Conservation (phyloP, 805 yeast species). For the Myxozyma geophila region DNA sequence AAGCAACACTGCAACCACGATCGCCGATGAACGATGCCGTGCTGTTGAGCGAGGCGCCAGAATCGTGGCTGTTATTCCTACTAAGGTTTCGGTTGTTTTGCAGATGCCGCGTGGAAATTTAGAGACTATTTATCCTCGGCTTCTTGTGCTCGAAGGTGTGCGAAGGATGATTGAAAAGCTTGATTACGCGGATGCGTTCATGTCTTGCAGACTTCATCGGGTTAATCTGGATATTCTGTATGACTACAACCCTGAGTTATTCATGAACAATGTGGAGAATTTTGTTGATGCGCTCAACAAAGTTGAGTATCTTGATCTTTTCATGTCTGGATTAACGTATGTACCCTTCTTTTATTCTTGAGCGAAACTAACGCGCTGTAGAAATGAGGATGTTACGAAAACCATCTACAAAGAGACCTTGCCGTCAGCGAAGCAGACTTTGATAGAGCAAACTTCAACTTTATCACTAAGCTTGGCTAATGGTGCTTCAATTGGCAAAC, state of each 20-base stretch:
- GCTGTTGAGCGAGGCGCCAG: conserved; percentile 89
- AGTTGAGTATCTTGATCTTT: conserved; percentile 80
- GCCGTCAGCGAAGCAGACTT: conserved; percentile 33
- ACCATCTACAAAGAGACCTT: conserved; percentile 82
- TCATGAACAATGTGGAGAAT: conserved; percentile 62
- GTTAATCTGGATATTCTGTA: conserved; percentile 86
- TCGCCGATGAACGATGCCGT: conserved; percentile 79
- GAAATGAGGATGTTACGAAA: conserved; percentile 80
- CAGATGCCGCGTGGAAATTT: conserved; percentile 97
- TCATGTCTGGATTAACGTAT: conserved; percentile 69
- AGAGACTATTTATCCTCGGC: conserved; percentile 91
- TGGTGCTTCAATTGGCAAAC: background rate
- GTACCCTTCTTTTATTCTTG: background rate
- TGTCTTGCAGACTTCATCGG: conserved; percentile 86
- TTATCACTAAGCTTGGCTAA: background rate
- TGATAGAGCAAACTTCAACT: conserved; percentile 32
- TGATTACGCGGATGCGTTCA: conserved; percentile 73
- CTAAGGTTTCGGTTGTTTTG: conserved; percentile 76
- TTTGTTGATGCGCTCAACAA: conserved; percentile 73
- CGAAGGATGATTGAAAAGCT: conserved; percentile 64
- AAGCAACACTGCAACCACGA: conserved; percentile 11
- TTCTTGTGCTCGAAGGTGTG: conserved; percentile 85
- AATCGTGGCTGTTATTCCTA: conserved; percentile 80
- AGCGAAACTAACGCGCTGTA: conserved; percentile 36
- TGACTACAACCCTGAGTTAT: conserved; percentile 80